phyloP scores from a whole-genome alignment of 73 alveolate genomes.

The Paraurostyla sp. region DNA sequence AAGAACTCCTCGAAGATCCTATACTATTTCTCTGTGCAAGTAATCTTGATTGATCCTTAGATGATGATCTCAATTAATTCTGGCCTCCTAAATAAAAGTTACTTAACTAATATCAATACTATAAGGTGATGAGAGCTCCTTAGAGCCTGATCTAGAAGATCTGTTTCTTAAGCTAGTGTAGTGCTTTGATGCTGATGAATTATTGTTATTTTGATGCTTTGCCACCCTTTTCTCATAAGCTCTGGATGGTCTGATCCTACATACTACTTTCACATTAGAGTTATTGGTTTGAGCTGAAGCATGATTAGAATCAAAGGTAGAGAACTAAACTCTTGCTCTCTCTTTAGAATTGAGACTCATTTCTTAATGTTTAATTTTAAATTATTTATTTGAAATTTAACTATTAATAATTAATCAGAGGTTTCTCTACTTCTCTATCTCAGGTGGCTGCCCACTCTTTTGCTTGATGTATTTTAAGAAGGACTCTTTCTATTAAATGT shows the following conservation, averaged over 20 bases:
- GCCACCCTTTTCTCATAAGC: neutral
- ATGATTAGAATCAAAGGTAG: too few species aligned
- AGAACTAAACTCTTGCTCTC: too few species aligned
- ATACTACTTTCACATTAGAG: slow-evolving; percentile 4
- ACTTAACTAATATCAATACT: neutral
- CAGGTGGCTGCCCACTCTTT: neutral
- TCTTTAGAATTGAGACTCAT: too few species aligned
- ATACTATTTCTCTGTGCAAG: neutral
- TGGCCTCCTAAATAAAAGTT: neutral
- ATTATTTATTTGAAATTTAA: too few species aligned
- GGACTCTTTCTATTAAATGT: neutral
- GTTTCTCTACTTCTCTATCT: neutral
- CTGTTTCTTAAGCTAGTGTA: neutral
- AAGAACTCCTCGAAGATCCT: neutral
- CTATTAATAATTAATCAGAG: neutral
- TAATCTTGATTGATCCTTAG: neutral
- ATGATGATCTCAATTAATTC: neutral
- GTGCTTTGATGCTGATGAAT: neutral
- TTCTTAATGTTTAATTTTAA: too few species aligned
- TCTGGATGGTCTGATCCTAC: slow-evolving; percentile 12
- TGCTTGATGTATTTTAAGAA: neutral
- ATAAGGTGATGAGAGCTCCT: neutral
- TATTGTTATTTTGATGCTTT: neutral
- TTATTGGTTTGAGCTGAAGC: too few species aligned
- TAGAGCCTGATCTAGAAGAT: neutral